These are phyloP conservation scores for Tetraselmis striata DNA, from an alignment of 139 green algal species.

Conservation along the genomic window DNA sequence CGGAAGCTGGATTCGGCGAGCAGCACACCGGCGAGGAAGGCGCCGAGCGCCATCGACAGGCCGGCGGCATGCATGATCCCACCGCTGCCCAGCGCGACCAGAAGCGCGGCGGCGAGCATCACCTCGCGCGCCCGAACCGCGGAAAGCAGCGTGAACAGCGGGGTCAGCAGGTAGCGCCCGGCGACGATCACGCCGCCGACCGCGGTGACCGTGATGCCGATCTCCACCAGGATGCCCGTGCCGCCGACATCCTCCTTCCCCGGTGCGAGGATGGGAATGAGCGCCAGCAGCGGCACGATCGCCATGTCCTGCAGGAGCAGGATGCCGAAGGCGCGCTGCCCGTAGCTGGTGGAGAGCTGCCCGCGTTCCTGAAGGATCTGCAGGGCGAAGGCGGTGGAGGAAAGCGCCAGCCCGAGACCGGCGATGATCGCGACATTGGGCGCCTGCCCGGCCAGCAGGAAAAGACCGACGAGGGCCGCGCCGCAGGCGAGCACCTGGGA, in stretches of 20 bases:
- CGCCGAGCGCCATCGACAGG: conserved; percentile 86
- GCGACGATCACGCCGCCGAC: conserved; percentile 88
- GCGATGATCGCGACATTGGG: not conserved
- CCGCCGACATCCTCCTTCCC: conserved; percentile 6
- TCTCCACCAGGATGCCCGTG: conserved; percentile 12
- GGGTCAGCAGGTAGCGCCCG: conserved; percentile 70
- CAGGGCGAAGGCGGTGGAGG: conserved; percentile 84
- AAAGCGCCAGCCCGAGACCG: conserved; percentile 69
- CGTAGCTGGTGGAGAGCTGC: conserved; percentile 74
- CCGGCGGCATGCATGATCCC: too few relatives aligned
- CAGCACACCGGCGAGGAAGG: conserved; percentile 84
- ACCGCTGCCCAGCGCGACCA: too few relatives aligned
- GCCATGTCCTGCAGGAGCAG: conserved; percentile 92
- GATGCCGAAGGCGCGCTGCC: conserved; percentile 89
- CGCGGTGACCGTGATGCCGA: conserved; percentile 19
- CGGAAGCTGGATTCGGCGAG: conserved; percentile 82
- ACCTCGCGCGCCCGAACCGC: too few relatives aligned
- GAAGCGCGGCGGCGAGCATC: too few relatives aligned
- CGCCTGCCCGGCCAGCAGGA: conserved; percentile 59
- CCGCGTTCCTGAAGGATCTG: conserved; percentile 86
- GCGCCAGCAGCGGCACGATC: conserved; percentile 85
- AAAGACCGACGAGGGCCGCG: conserved; percentile 62
- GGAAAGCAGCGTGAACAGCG: too few relatives aligned
- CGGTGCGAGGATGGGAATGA: conserved; percentile 66
- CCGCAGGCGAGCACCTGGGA: conserved; percentile 73